Evolutionary conservation across 192 early-diverging fungal genomes (phyloP), one percentile per base, ranked within the genome.

Genomic region (Nowakowskiella sp.): DNA sequence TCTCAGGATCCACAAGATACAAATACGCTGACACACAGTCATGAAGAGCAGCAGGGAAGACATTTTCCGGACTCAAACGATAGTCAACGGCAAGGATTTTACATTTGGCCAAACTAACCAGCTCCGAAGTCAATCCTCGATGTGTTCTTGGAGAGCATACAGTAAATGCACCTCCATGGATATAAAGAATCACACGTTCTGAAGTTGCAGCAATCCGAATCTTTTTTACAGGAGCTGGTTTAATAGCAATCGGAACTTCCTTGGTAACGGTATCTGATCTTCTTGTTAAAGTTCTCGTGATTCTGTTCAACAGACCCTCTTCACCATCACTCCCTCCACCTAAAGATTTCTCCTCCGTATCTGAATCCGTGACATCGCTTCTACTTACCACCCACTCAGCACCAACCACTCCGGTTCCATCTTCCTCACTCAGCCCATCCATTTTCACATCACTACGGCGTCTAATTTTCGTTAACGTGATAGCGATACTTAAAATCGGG

Each of bases 61-160:
- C 13, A 16, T 31, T 28, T 19, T 69, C 67, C 7, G 64, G 67
- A 6, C 50, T 49, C 10, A 65, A 55, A 26, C 64, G 47, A 32
- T 69, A 69, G 54, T 69, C 60, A 28, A 84, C 50, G 6, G 68
- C 62, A 23, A 61, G 61, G 4, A 69, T n/a, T n/a, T n/a, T n/a
- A n/a, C n/a, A n/a, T n/a, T n/a, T n/a, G n/a, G n/a, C n/a, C n/a
- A n/a, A 19, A 21, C 39, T 42, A 21, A 59, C 47, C 31, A 65
- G 42, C 16, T 31, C 2, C 5, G 67, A 42, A 4, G 67, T 69
- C 16, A 69, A 42, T 31, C 10, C 24, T 16, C 67, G 62, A 29
- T 69, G 67, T 13, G 67, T 65, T 10, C 56, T 31, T 25, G 67
- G 67, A 13, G 51, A 53, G 49, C 62, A 50, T 21, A 64, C 24